Evolutionary conservation across 139 green algal genomes (phyloP), one percentile per base, ranked within the genome.

Genomic region (Pseudopediastrum boryanum): DNA sequence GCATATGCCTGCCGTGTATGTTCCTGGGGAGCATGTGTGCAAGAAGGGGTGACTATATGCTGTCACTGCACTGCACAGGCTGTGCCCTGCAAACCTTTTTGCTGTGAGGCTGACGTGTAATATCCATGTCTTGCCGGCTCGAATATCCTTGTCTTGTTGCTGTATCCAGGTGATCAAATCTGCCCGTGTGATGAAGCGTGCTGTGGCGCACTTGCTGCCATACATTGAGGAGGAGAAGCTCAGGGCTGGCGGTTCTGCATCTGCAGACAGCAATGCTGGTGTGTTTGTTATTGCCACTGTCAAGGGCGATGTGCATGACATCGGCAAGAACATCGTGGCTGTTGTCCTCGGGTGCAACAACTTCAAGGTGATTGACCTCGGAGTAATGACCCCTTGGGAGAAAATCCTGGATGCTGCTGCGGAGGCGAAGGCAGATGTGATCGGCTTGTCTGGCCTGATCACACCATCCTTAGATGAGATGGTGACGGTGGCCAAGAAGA

Each of bases 291-390:
- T 99, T 67, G 96, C 96, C 29, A 99, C 96, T 0, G 96, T 99
- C 19, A 99, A 98, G 87, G 96, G 96, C 27, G 96, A 99, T 75
- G 96, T 99, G 65, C 96, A 99, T 71, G 96, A 99, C 88, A 99
- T 99, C 38, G 96, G 96, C 78, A 99, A 99, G 88, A 99, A 99
- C 91, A 99, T 99, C 58, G 96, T 99, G 48, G 79, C 89, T 3
- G 96, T 99, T 10, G 96, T 99, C 77, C 85, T 99, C 71, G 96
- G 96, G 38, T 99, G 96, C 94, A 99, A 99, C 91, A 99, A 99
- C 89, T 99, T 98, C 92, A 99, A 98, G 91, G 95, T 96, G 3
- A 88, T 99, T 43, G 96, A 99, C 82, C 71, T 98, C 29, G 96
- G 96, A 41, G 96, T 99, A 16, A 99, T 99, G 96, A 95, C 89